phyloP scores from a whole-genome alignment of 1,284 basidiomycete species.

The Fomitopsis schrenkii region DNA sequence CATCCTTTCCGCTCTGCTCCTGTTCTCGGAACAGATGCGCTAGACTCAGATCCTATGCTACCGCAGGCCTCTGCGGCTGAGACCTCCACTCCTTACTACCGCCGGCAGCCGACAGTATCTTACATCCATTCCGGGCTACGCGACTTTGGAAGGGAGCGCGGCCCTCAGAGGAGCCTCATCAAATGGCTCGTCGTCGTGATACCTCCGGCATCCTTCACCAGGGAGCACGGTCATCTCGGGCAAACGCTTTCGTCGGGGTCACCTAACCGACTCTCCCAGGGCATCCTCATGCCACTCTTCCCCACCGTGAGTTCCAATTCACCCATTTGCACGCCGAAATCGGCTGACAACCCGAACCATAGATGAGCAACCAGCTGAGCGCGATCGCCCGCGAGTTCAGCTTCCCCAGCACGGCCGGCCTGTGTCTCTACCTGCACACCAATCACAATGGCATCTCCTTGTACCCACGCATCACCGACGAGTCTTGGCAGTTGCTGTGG shows the following conservation, averaged over 20 bases:
- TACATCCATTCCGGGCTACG: constrained; percentile 53
- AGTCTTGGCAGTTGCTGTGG: constrained; percentile 73
- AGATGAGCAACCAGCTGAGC: constrained; percentile 72
- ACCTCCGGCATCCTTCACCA: constrained; percentile 55
- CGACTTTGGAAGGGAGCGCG: constrained; percentile 42
- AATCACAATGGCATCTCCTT: constrained; percentile 49
- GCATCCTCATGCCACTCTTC: constrained; percentile 71
- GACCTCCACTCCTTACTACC: constrained; percentile 32
- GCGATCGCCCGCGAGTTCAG: constrained; percentile 78
- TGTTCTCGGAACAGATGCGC: constrained; percentile 16
- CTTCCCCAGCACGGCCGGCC: constrained; percentile 68
- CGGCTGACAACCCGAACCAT: background rate
- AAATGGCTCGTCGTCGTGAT: constrained; percentile 65
- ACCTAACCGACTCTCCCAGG: constrained; percentile 56
- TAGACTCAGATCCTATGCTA: constrained; percentile 21
- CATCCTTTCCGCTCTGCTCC: constrained; percentile 14
- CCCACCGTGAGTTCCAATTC: constrained; percentile 52
- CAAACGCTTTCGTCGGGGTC: constrained; percentile 59
- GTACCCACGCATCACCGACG: constrained; percentile 72
- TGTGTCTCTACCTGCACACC: constrained; percentile 70
- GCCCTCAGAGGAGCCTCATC: constrained; percentile 35
- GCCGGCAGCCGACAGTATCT: constrained; percentile 46
- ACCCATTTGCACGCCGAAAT: background rate
- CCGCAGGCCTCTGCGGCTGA: constrained; percentile 14
- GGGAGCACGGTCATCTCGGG: constrained; percentile 58